A percentile compares a stretch with the other conserved stretches of the same genome.
phyloP scores from a whole-genome alignment of 2,329 filamentous ascomycete genomes.

The Cladosporium sp. region DNA sequence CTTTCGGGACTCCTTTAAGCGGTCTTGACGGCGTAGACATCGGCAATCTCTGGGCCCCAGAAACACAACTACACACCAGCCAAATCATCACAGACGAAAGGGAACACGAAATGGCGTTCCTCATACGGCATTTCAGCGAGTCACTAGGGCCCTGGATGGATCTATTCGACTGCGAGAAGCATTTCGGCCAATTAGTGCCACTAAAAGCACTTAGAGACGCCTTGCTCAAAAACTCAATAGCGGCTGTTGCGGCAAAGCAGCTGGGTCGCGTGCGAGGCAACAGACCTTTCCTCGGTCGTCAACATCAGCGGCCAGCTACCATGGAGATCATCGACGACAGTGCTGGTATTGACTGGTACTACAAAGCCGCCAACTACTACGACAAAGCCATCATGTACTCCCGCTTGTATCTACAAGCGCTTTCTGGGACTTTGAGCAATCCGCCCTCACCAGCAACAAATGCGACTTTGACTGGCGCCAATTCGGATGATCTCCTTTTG shows the following conservation, averaged over 20 bases:
- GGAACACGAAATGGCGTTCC: slow-evolving; percentile 60
- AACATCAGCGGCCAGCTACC: slow-evolving; percentile 48
- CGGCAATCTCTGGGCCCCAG: slow-evolving; percentile 31
- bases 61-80: slow-evolving; percentile 35
- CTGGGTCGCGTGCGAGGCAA: slow-evolving; percentile 55
- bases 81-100: slow-evolving; percentile 36
- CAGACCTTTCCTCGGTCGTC: slow-evolving; percentile 53
- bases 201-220: slow-evolving; percentile 55
- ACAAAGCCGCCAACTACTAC: slow-evolving; percentile 62
- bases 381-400: slow-evolving; percentile 50
- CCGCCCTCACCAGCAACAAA: slow-evolving; percentile 29
- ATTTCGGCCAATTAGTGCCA: slow-evolving; percentile 62
- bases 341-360: slow-evolving; percentile 55
- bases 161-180: slow-evolving; percentile 56
- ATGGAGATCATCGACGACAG: slow-evolving; percentile 54
- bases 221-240: slow-evolving; percentile 56
- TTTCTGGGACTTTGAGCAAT: slow-evolving; percentile 32
- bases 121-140: slow-evolving; percentile 61
- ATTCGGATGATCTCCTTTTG: slow-evolving; percentile 61
- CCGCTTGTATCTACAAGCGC: slow-evolving; percentile 47
- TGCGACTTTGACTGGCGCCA: slow-evolving; percentile 34
- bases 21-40: slow-evolving; percentile 9
- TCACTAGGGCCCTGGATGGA: slow-evolving; percentile 61
- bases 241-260: slow-evolving; percentile 63
- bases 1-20: slow-evolving; percentile 12